Evolutionary conservation across 768 basidiomycete species (phyloP), one percentile per base, ranked within the genome.

Genomic region (Cyathus striatus): DNA sequence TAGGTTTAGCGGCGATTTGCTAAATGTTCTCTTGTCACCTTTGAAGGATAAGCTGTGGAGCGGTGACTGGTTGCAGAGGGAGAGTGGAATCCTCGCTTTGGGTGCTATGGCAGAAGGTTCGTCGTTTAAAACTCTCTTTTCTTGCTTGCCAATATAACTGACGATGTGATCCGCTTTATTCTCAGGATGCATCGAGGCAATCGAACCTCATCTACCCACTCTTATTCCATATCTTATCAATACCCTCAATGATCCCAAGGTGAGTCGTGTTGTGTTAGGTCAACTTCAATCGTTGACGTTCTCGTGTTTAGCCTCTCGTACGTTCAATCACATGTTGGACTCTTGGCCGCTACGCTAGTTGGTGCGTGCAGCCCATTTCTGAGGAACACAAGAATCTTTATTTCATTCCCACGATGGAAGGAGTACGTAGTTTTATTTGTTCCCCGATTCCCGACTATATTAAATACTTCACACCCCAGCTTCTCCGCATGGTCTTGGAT

Each of bases 261-360:
- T 90, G 56, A 45, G 67, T 10, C 38, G 17, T n/a, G n/a, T n/a
- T n/a, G n/a, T n/a, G n/a, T n/a, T n/a, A n/a, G n/a, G n/a, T n/a
- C n/a, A n/a, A n/a, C n/a, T n/a, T n/a, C n/a, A n/a, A n/a, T n/a
- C n/a, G n/a, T n/a, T n/a, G n/a, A n/a, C n/a, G n/a, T n/a, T n/a
- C n/a, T 46, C 39, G 20, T 43, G 45, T 41, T 21, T 60, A 95
- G 90, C 95, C 96, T 16, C 85, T 98, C 30, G 90, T 99, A 6
- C 85, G 96, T 44, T 97, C 96, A 2, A 99, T 99, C 56, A 92
- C 94, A 13, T 99, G 96, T 62, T 99, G 96, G 96, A 97, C 95
- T 0, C 75, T 99, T n/a, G 95, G 96, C 13, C 85, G 96, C 40
- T 99, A 99, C 64, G 91, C 95, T 23, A 91, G 88, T 57, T 99